Evolutionary conservation across 495 filamentous ascomycete genomes (phyloP).

Genomic region (Tuber aestivum): DNA sequence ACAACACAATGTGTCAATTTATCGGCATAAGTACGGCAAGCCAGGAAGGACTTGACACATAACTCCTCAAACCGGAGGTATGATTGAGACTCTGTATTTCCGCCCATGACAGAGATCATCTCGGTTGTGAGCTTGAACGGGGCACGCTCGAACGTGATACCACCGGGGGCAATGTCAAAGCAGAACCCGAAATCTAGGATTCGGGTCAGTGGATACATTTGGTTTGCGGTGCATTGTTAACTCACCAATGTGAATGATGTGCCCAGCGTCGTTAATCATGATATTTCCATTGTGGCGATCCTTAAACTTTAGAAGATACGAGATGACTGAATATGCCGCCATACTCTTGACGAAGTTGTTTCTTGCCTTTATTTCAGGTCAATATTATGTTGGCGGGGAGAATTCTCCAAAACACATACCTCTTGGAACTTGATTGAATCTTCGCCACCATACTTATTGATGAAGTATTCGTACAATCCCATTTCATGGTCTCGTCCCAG

Average conservation of each 20-base stretch:
- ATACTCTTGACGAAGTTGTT: slow-evolving; percentile 99
- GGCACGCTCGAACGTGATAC: slow-evolving; percentile 92
- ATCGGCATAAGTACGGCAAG: slow-evolving; percentile 75
- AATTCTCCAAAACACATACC: background rate
- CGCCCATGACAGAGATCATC: slow-evolving; percentile 98
- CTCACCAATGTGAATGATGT: slow-evolving; percentile 80
- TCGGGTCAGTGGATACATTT: slow-evolving; percentile 8
- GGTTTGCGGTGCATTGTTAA: background rate
- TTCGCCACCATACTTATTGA: slow-evolving; percentile 93
- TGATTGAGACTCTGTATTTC: slow-evolving; percentile 70
- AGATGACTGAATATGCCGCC: slow-evolving; percentile 99
- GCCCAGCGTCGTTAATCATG: slow-evolving; percentile 94
- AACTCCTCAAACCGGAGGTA: slow-evolving; percentile 97
- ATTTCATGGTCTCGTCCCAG: slow-evolving; percentile 96
- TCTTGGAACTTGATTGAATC: slow-evolving; percentile 91
- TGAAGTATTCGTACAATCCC: slow-evolving; percentile 94
- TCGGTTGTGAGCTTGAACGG: slow-evolving; percentile 97
- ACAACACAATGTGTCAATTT: slow-evolving; percentile 83
- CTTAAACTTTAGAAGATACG: slow-evolving; percentile 96
- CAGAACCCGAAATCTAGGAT: slow-evolving; percentile 87
- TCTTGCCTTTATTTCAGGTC: slow-evolving; percentile 51
- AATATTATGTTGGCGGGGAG: background rate
- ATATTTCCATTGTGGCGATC: slow-evolving; percentile 99
- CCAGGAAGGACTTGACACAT: slow-evolving; percentile 90
- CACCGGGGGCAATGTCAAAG: slow-evolving; percentile 96